phyloP scores from a whole-genome alignment of 164 flowering plant species.

The Hamamelis virginiana region DNA sequence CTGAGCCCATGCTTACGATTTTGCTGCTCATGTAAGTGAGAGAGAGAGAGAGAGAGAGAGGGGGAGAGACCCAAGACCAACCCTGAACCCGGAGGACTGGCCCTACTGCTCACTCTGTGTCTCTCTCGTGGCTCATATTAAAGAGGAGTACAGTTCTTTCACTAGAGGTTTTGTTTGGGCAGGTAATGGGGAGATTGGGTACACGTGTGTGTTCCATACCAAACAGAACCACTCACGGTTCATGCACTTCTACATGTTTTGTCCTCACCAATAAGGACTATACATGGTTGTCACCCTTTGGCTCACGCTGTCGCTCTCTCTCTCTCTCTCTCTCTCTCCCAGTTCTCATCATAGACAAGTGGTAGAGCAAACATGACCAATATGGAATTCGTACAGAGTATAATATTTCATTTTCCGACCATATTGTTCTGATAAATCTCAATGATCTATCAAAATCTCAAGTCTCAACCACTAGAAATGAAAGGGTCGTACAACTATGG shows the following conservation, averaged over 20 bases:
- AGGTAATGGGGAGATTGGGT: conserved; percentile 4
- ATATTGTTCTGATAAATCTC: no score
- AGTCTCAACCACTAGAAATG: no score
- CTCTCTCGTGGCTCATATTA: no score
- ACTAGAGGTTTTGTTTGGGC: background rate
- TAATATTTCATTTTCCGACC: no score
- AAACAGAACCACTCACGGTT: conserved; percentile 25
- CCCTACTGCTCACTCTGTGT: no score
- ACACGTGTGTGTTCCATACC: conserved; percentile 27
- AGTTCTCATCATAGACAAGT: no score
- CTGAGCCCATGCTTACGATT: conserved; percentile 32
- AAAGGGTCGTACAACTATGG: no score
- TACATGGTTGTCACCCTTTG: background rate
- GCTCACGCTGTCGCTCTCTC: background rate
- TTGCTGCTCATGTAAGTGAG: conserved; percentile 12
- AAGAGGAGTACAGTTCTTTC: no score
- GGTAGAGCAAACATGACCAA: no score
- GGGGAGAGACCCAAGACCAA: conserved; percentile 9
- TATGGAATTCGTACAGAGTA: no score
- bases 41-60: conserved; percentile 17
- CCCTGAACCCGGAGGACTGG: background rate
- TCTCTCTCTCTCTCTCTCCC: no score
- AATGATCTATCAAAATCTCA: no score
- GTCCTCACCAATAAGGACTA: conserved; percentile 25
- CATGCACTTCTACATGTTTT: conserved; percentile 20